Percentiles rank a stretch among this genome's conserved stretches.
phyloP scores from a whole-genome alignment of 2,329 filamentous ascomycete genomes.

The Leptographium wingfieldii region DNA sequence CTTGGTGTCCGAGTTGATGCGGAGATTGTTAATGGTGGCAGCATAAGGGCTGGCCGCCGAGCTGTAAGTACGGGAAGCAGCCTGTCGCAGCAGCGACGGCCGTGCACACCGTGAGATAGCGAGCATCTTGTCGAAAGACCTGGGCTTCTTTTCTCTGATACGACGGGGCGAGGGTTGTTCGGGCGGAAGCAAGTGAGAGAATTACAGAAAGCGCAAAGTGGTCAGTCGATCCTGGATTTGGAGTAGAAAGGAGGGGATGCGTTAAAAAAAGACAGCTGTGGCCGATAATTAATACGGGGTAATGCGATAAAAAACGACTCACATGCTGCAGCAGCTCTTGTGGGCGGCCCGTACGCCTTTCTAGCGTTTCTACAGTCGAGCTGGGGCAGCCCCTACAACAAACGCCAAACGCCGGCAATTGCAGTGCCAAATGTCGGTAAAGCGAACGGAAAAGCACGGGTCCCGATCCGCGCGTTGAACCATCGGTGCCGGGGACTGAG shows the following conservation, averaged over 20 bases:
- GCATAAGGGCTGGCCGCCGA: constrained; percentile 57
- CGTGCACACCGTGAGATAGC: constrained; percentile 60
- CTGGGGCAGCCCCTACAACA: not conserved
- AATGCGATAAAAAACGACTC: not conserved
- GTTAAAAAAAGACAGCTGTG: not conserved
- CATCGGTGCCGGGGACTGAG: not conserved
- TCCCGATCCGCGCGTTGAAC: not conserved
- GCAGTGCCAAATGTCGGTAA: constrained; percentile 5
- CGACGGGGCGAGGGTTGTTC: not conserved
- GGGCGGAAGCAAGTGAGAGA: not conserved
- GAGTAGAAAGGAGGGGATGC: not conserved
- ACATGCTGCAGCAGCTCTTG: not conserved
- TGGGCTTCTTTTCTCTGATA: not conserved
- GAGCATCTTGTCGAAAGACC: constrained; percentile 53
- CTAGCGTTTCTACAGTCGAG: not conserved
- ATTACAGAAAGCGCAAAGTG: not conserved
- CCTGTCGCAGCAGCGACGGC: constrained; percentile 55
- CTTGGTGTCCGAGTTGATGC: constrained; percentile 87
- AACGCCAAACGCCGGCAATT: not conserved
- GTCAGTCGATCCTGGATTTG: not conserved
- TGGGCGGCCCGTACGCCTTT: not conserved
- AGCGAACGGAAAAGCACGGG: constrained; percentile 8
- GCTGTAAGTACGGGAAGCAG: constrained; percentile 60
- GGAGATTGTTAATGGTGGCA: constrained; percentile 69
- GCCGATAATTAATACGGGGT: not conserved